phyloP scores from a whole-genome alignment of 495 filamentous ascomycete genomes.

The Jackrogersella multiformis region DNA sequence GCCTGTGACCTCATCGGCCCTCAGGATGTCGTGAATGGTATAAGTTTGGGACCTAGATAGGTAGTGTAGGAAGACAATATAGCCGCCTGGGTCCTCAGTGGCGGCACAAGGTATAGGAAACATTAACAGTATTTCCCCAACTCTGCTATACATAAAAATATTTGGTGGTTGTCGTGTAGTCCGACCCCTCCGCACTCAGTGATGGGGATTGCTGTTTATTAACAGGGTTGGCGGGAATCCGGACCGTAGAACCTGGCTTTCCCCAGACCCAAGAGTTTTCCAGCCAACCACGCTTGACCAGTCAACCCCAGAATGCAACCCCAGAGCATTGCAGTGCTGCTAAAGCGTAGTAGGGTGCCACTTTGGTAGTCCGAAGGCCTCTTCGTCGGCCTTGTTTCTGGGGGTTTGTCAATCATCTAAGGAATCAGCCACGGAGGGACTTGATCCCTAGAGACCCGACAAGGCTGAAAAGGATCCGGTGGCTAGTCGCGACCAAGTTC shows the following conservation, averaged over 20 bases:
- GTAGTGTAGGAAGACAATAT: conserved; percentile 34
- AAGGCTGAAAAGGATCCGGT: conserved; percentile 46
- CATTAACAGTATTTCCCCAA: conserved; percentile 27
- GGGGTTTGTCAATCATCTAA: conserved; percentile 38
- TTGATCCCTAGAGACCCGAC: conserved; percentile 43
- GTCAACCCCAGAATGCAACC: conserved; percentile 38
- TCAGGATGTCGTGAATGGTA: conserved; percentile 26
- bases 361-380: conserved; percentile 18
- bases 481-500: conserved; percentile 29
- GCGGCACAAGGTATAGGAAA: conserved; percentile 39
- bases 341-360: conserved; percentile 31
- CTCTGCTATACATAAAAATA: conserved; percentile 28
- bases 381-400: conserved; percentile 32
- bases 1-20: conserved; percentile 38
- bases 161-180: conserved; percentile 15
- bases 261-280: conserved; percentile 45
- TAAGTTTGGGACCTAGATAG: conserved; percentile 7
- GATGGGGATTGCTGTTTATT: conserved; percentile 26
- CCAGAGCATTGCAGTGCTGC: conserved; percentile 32
- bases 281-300: conserved; percentile 43
- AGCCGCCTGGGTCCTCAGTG: conserved; percentile 20
- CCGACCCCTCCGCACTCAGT: conserved; percentile 34
- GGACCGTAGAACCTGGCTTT: conserved; percentile 43
- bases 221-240: conserved; percentile 41
- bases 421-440: conserved; percentile 44